phyloP scores from a whole-genome alignment of 2,329 filamentous ascomycete genomes.

The Lasiodiplodia gonubiensis region DNA sequence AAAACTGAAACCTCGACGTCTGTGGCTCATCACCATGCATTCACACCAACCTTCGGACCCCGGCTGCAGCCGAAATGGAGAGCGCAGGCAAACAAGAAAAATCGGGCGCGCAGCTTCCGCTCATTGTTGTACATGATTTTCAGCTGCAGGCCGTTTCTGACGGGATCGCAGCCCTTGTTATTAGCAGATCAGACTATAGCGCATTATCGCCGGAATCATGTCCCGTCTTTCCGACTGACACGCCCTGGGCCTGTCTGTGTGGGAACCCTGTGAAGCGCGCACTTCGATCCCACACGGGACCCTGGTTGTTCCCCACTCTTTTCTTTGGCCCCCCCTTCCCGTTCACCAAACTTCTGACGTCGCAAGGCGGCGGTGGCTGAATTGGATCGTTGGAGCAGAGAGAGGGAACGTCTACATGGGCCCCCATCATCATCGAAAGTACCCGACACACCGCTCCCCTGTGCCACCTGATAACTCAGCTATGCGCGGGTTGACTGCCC shows the following conservation, averaged over 20 bases:
- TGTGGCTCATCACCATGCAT: neutral
- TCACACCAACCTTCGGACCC: neutral
- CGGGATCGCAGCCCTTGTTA: slow-evolving; percentile 3
- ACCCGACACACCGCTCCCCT: neutral
- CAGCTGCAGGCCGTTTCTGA: neutral
- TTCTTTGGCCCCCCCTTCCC: neutral
- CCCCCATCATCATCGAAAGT: neutral
- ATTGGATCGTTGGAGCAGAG: neutral
- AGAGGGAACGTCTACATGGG: neutral
- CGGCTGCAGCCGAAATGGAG: neutral
- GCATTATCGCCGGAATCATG: slow-evolving; percentile 9
- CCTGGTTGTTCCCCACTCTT: neutral
- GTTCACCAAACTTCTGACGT: neutral
- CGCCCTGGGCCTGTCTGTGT: neutral
- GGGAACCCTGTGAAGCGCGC: neutral
- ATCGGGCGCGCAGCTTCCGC: slow-evolving; percentile 4
- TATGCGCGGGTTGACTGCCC: neutral
- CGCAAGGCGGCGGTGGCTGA: slow-evolving; percentile 13
- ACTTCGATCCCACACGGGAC: neutral
- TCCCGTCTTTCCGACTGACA: slow-evolving; percentile 21
- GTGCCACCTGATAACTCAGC: neutral
- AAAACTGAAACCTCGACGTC: neutral
- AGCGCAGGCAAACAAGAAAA: neutral
- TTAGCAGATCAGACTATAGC: neutral
- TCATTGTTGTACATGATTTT: slow-evolving; percentile 6